Evolutionary conservation across 805 yeast species (phyloP), one percentile per base, ranked within the genome.

Genomic region (Suhomyces faveliae): DNA sequence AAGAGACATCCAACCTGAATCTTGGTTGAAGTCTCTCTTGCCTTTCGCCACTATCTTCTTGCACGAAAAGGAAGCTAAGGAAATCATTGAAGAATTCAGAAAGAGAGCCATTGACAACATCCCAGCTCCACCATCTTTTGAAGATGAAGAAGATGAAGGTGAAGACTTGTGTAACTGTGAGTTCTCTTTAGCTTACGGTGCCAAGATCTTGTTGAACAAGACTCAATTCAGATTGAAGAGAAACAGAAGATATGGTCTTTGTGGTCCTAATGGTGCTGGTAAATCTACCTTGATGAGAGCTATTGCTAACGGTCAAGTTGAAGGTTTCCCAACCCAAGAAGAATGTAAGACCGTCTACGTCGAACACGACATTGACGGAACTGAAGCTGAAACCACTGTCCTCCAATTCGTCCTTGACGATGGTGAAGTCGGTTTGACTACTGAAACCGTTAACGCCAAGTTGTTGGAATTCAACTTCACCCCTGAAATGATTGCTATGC

Each of bases 141-240:
- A 92, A 78, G 97, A 91, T 68, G 92, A 87, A 76, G 94, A 86
- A 71, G 97, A 90, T 71, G 98, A 94, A 72, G 99, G 98, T 80
- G 98, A 94, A 82, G 98, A 94, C 73, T 83, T 94, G 71, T 94
- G 99, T 86, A 94, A 94, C 96, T 92, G 98, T 87, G 99, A 94
- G 85, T 94, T 94, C 91, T 94, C 99, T 53, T 84, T 94, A 69
- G 99, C 99, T 76, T 94, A 94, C 78, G 99, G 99, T 92, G 99
- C 99, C 70, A 94, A 94, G 89, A 94, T 94, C 83, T 84, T 94
- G 80, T 89, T 94, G 78, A 94, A 94, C 92, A 92, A 94, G 80
- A 94, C 99, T 63, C 97, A 92, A 81, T 85, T 94, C 74, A 90
- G 99, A 80, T 87, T 94, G 73, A 90, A 89, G 90, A 86, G 96